Evolutionary conservation across 768 basidiomycete genomes (phyloP).

Genomic region (Mycena vitilis): DNA sequence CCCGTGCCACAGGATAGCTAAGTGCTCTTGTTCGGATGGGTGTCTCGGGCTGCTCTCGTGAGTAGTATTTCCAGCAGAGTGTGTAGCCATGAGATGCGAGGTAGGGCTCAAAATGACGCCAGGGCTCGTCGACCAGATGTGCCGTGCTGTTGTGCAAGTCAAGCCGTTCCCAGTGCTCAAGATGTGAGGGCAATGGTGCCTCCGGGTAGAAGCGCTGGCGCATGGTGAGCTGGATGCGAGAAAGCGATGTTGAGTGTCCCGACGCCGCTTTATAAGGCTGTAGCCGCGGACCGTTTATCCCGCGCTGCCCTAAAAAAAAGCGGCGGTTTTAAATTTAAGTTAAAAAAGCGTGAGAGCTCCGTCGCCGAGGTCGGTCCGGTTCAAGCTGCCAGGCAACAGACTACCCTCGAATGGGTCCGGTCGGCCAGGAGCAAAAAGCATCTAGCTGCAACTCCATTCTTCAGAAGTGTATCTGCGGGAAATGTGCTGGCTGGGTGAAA

Average conservation of each 20-base stretch:
- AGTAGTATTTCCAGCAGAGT: conserved; percentile 36
- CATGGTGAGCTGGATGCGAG: not conserved
- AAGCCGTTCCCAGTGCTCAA: conserved; percentile 33
- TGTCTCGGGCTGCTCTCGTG: conserved; percentile 27
- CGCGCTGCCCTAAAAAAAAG: not conserved
- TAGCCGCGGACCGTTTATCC: conserved; percentile 6
- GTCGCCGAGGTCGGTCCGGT: conserved; percentile 13
- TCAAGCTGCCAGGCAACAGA: not conserved
- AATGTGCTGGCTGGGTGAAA: no score
- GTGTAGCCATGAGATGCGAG: conserved; percentile 32
- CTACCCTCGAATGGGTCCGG: conserved; percentile 12
- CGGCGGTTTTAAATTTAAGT: not conserved
- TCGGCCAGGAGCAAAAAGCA: conserved; percentile 8
- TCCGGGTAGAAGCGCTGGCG: conserved; percentile 23
- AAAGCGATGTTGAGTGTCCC: not conserved
- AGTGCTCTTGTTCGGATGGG: conserved; percentile 14
- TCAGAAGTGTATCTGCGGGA: no score
- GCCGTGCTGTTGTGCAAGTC: conserved; percentile 27
- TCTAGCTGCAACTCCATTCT: not conserved
- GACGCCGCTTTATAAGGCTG: not conserved
- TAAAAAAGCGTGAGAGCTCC: conserved; percentile 19
- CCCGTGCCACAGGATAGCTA: conserved; percentile 11
- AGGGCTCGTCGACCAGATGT: conserved; percentile 33
- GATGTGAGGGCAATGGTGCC: conserved; percentile 28
- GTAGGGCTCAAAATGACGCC: conserved; percentile 33